These are phyloP conservation scores for Trametes sp. DNA, from an alignment of 1,284 basidiomycete genomes.

Conservation along the genomic window DNA sequence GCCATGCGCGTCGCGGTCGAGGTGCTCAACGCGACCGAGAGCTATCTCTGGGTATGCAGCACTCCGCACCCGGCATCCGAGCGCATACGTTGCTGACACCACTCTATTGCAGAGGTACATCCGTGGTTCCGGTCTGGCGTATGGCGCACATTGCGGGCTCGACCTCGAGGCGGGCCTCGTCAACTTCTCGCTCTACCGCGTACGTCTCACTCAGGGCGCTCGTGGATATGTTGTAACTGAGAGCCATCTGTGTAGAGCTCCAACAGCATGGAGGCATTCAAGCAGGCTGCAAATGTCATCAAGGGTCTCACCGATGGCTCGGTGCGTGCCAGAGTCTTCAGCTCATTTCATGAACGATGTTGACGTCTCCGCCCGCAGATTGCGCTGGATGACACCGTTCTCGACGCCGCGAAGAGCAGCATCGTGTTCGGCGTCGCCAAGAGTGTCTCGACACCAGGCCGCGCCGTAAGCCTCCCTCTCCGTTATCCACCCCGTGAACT, in stretches of 20 bases:
- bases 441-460: constrained; percentile 82
- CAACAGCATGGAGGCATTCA: constrained; percentile 85
- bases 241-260: constrained; percentile 70
- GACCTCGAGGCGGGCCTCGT: constrained; percentile 88
- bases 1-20: constrained; percentile 87
- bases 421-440: constrained; percentile 88
- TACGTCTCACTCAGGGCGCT: constrained; percentile 46
- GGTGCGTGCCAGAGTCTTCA: constrained; percentile 54
- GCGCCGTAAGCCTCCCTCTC: constrained; percentile 72
- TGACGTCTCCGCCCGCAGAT: constrained; percentile 56
- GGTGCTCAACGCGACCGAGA: constrained; percentile 93
- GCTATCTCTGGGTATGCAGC: constrained; percentile 86
- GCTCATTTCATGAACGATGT: too few species aligned
- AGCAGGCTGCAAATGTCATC: constrained; percentile 82
- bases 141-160: constrained; percentile 84
- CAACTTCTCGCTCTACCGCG: constrained; percentile 84
- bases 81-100: neutral
- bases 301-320: constrained; percentile 79
- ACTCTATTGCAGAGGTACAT: constrained; percentile 80
- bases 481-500: neutral
- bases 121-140: constrained; percentile 92
- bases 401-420: constrained; percentile 93
- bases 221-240: neutral
- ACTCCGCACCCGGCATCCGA: too few species aligned
- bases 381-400: constrained; percentile 79